Evolutionary conservation across 1,284 basidiomycete genomes (phyloP), one percentile per base, ranked within the genome.

Genomic region (Boletus holoroseus): DNA sequence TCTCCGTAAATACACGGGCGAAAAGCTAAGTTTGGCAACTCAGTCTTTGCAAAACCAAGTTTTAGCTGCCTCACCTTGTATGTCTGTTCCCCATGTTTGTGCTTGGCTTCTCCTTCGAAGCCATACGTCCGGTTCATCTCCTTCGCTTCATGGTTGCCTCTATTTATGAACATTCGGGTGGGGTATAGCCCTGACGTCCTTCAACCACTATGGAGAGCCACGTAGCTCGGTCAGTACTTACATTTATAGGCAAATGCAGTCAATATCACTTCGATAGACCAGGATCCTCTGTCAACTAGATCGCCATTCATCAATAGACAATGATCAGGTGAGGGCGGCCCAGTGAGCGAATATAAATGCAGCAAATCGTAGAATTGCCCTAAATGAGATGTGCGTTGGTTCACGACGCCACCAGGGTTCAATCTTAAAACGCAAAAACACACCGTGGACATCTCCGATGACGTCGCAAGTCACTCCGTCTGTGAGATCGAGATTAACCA

Each of bases 241-340:
- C 94, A 99, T 77, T 99, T 99, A 74, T 90, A 97, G 5, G 94
- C 92, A 64, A 99, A 91, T 2, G 94, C 85, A 8, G 90, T 89
- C 54, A 99, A 71, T 49, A 94, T 94, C 51, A 98, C 94, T 72
- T 99, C 96, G 53, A 97, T 88, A 9, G 91, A 92, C 94, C 94
- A 97, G 30, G 90, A 94, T 13, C 95, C 96, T 54, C 96, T 85
- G 70, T 99, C 96, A 36, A 99, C 96, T 53, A 96, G 85, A 74
- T 97, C 94, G 15, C 92, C 94, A 67, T 95, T 96, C 86, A 96
- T 95, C 36, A 95, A 73, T 43, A 96, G 71, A 61, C 85, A 86
- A 60, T 95, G 93, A 28, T 79, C 83, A 50, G 88, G 81, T 50
- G 76, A 84, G 13, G 94, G 94, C 49, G 82, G 77, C 20, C 91